These are phyloP conservation scores for Pinus albicaulis DNA, from an alignment of 75 land plant genomes.

Conservation along the genomic window DNA sequence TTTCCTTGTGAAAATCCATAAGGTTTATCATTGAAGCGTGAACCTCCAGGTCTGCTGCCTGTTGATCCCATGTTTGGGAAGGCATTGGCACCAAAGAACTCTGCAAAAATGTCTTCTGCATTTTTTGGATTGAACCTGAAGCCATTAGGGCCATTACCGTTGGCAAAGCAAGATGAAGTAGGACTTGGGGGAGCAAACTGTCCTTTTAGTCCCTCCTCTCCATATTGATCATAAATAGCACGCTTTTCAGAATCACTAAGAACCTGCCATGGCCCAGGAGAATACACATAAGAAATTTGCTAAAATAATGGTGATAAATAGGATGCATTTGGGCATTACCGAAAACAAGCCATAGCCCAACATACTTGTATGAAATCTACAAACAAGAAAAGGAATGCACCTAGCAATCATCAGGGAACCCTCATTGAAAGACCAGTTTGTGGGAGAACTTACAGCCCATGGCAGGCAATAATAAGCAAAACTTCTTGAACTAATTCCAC, in stretches of 20 bases:
- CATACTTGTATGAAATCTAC: neutral
- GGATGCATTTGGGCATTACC: conserved; percentile 72
- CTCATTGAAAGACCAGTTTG: neutral
- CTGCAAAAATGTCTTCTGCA: conserved; percentile 57
- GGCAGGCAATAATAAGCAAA: neutral
- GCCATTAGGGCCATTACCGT: conserved; percentile 24
- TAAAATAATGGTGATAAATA: conserved; percentile 53
- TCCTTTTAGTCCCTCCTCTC: conserved; percentile 84
- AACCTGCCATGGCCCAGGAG: neutral
- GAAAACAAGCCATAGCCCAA: conserved; percentile 39
- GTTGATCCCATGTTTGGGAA: neutral
- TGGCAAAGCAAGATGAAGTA: neutral
- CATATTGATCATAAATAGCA: conserved; percentile 28
- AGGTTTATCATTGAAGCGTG: conserved; percentile 17
- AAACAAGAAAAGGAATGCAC: neutral
- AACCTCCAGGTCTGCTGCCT: conserved; percentile 26
- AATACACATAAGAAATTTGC: neutral
- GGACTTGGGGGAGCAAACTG: conserved; percentile 46
- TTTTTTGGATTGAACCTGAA: conserved; percentile 62
- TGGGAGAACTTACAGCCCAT: neutral
- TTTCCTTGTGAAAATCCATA: conserved; percentile 15
- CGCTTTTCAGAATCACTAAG: conserved; percentile 16
- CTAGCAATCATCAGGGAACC: too few relatives aligned
- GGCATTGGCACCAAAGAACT: conserved; percentile 37
- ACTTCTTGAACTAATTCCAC: neutral